Conservation (phyloP, 164 flowering plant genomes). For the Stephania yunnanensis region DNA sequence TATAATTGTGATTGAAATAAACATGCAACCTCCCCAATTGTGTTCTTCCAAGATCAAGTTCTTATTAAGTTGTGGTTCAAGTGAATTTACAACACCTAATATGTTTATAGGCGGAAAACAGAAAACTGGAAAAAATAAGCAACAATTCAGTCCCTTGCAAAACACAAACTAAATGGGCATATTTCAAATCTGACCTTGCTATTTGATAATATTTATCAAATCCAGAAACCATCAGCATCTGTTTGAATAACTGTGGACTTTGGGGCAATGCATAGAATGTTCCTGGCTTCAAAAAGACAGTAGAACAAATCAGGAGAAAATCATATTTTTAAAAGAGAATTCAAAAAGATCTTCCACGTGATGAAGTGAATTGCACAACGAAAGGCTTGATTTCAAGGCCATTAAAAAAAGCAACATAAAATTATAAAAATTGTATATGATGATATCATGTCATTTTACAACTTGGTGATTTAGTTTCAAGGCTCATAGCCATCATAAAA, state of each 20-base stretch:
- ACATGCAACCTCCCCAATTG: background rate
- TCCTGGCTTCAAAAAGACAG: slow-evolving; percentile 78
- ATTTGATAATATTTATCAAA: slow-evolving; percentile 90
- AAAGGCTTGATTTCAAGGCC: no score
- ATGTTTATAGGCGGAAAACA: background rate
- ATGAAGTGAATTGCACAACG: background rate
- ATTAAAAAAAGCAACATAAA: no score
- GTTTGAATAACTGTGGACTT: slow-evolving; percentile 94
- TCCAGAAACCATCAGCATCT: slow-evolving; percentile 96
- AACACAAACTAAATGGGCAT: background rate
- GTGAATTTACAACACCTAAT: background rate
- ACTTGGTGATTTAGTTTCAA: no score
- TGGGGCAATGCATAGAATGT: slow-evolving; percentile 95
- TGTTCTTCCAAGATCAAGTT: background rate
- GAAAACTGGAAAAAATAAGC: background rate
- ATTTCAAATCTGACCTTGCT: slow-evolving; percentile 53
- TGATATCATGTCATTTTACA: no score
- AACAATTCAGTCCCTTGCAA: background rate
- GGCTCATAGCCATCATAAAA: no score
- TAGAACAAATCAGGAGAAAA: slow-evolving; percentile 31
- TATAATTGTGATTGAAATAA: background rate
- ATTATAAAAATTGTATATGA: no score
- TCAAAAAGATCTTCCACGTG: background rate
- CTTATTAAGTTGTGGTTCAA: background rate
- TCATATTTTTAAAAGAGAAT: background rate